Conservation (phyloP, 306 rosid genomes). For the Benincasa hispida region DNA sequence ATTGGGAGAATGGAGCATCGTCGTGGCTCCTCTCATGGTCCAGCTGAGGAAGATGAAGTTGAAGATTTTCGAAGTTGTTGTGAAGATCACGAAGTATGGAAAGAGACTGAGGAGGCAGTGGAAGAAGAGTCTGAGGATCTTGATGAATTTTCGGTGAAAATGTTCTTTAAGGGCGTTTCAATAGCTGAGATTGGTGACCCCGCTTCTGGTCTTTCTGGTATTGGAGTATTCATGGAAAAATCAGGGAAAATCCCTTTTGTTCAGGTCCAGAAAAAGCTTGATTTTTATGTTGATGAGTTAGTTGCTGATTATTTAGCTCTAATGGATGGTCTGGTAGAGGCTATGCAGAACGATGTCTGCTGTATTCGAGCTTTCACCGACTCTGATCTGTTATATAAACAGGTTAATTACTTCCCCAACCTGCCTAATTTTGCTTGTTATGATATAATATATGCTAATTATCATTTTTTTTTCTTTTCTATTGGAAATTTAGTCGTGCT, state of each 20-base stretch:
- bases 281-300: slow-evolving; percentile 61
- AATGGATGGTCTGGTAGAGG: slow-evolving; percentile 75
- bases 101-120: slow-evolving; percentile 41
- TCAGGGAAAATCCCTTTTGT: slow-evolving; percentile 30
- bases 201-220: slow-evolving; percentile 65
- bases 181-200: slow-evolving; percentile 50
- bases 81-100: slow-evolving; percentile 59
- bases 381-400: slow-evolving; percentile 51
- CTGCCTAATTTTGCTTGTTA: not conserved
- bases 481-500: too few species aligned
- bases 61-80: slow-evolving; percentile 94
- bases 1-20: slow-evolving; percentile 41
- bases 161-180: slow-evolving; percentile 85
- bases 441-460: not conserved
- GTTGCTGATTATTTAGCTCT: slow-evolving; percentile 79
- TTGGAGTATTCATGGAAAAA: slow-evolving; percentile 87
- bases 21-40: slow-evolving; percentile 15
- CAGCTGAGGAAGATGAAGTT: slow-evolving; percentile 64
- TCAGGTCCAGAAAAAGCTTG: slow-evolving; percentile 82
- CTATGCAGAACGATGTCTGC: slow-evolving; percentile 35
- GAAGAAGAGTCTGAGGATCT: slow-evolving; percentile 41
- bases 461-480: too few species aligned
- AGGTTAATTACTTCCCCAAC: slow-evolving; percentile 29
- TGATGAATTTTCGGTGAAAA: slow-evolving; percentile 64
- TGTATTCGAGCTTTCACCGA: slow-evolving; percentile 67